phyloP scores from a whole-genome alignment of 2,329 filamentous ascomycete genomes.

The Periconia sp. region DNA sequence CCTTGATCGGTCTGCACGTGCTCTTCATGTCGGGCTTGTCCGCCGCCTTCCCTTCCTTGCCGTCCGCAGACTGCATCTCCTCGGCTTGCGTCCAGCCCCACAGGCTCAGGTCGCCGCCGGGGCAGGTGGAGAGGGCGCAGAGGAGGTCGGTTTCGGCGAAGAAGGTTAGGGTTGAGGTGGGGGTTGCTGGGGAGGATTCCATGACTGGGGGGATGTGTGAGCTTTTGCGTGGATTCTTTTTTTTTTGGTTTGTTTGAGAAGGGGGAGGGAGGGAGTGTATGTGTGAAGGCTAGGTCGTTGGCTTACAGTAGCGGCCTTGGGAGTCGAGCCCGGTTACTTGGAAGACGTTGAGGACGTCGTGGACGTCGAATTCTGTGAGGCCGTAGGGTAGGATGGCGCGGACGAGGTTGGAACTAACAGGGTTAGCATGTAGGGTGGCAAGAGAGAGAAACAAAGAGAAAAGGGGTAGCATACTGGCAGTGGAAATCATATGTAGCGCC shows the following conservation, averaged over 20 bases:
- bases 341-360: constrained; percentile 86
- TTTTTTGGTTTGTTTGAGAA: not conserved
- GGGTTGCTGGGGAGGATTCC: constrained; percentile 44
- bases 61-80: constrained; percentile 45
- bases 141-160: constrained; percentile 80
- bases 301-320: constrained; percentile 25
- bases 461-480: constrained; percentile 62
- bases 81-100: constrained; percentile 72
- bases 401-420: constrained; percentile 70
- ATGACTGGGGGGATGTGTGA: constrained; percentile 61
- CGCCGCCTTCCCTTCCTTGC: constrained; percentile 56
- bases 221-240: not conserved
- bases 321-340: constrained; percentile 81
- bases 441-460: not conserved
- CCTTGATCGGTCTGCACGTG: constrained; percentile 74
- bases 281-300: too few species aligned
- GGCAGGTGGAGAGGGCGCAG: constrained; percentile 71
- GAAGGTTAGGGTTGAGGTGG: constrained; percentile 68
- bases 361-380: constrained; percentile 74
- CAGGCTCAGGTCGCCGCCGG: constrained; percentile 79
- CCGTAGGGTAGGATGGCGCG: constrained; percentile 74
- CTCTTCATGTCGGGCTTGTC: constrained; percentile 60
- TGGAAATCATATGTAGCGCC: constrained; percentile 79
- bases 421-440: not conserved
- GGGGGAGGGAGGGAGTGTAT: not conserved